Base-by-base conservation (phyloP, 2,329 filamentous ascomycete genomes). In the Neopestalotiopsis sp. region DNA sequence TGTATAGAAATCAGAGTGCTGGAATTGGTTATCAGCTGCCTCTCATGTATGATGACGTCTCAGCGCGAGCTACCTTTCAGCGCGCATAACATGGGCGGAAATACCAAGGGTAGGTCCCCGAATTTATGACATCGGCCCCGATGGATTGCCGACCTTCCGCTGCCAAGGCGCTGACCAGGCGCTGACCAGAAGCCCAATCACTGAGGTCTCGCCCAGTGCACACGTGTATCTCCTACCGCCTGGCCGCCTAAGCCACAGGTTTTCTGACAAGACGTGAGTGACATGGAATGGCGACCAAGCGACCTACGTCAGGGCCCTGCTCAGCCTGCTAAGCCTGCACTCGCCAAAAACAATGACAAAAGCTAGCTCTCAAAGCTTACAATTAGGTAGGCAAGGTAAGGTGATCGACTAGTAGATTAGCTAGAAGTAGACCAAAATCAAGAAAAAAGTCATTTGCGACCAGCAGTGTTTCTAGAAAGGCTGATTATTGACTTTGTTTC, bases 41-140 rank as follows among this genome's bases (percentile, higher is more conserved):
- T n/a, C 10, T 20, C 59, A 42, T 62, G 59, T 62, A 62, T 62
- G 59, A 62, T 62, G 59, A 62, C 59, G 59, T 42, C 30, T 9
- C 10, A 17, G 20, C 20, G 20, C 9, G 45, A 7, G 14, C n/a
- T 59, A 59, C 24, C 24, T 59, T 59, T 20, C 6, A 53, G 45
- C 45, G n/a, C 17, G 45, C 34, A 53, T 17, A 53, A 53, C 45
- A n/a, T 53, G 45, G 45, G 45, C 45, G 45, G 34, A 10, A 53
- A 53, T 53, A 53, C 57, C 4, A 59, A 14, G 24, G 57, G 24
- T 6, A 7, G 24, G n/a, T 59, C n/a, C 24, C n/a, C 17, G 45
- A n/a, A 53, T 53, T 53, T 17, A 53, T 53, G n/a, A 53, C 45
- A n/a, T 53, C 45, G 45, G 45, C n/a, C 59, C 28, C 30, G 34